phyloP scores from a whole-genome alignment of 371 early-diverging fungal genomes.

The Haplosporangium sp. region DNA sequence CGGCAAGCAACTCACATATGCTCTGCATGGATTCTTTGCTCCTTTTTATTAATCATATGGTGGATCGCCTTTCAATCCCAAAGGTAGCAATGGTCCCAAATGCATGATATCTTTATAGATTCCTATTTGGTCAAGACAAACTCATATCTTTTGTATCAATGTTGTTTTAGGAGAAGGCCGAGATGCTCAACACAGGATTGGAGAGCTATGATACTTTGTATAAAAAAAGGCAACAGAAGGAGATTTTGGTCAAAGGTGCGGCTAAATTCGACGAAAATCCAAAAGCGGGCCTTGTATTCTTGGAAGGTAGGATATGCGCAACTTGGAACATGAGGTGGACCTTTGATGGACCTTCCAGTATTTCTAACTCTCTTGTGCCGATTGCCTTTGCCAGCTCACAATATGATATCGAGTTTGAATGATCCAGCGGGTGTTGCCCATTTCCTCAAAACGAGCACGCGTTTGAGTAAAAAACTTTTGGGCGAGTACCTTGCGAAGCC shows the following conservation, averaged over 20 bases:
- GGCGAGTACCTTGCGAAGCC: constrained; percentile 93
- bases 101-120: not conserved
- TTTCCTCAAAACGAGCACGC: constrained; percentile 80
- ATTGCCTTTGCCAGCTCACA: constrained; percentile 51
- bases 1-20: constrained; percentile 70
- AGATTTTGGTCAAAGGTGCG: constrained; percentile 81
- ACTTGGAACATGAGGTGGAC: not conserved
- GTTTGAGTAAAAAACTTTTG: constrained; percentile 80
- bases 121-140: not conserved
- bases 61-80: constrained; percentile 68
- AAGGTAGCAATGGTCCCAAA: constrained; percentile 26
- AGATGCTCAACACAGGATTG: constrained; percentile 18
- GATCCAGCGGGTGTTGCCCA: constrained; percentile 70
- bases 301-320: constrained; percentile 57
- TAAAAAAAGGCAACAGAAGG: constrained; percentile 67
- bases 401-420: constrained; percentile 64
- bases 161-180: constrained; percentile 28
- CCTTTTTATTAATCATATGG: constrained; percentile 82
- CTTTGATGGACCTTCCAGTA: not conserved
- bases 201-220: constrained; percentile 43
- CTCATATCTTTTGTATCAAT: not conserved
- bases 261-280: constrained; percentile 86
- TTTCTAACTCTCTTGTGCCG: not conserved
- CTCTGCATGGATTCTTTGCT: constrained; percentile 85
- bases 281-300: constrained; percentile 83